Base-by-base conservation (phyloP, 2,329 filamentous ascomycete species). In the Trichoderma pleuroti region DNA sequence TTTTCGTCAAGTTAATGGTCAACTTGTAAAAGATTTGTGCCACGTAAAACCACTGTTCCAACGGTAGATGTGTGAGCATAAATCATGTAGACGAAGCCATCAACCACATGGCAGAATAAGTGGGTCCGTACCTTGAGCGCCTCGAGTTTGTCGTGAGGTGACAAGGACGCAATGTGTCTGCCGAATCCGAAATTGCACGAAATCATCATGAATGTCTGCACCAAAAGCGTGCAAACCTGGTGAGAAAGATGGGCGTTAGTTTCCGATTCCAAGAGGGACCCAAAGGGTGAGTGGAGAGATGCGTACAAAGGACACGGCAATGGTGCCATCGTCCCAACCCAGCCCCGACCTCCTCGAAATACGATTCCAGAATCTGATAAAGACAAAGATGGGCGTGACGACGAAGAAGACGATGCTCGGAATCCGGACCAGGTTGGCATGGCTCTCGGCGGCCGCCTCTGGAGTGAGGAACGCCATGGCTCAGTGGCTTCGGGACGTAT, bases 11-110 rank as follows among this genome's bases (percentile, higher is more conserved):
- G 74, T 85, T 86, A 71, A 87, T 84, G 54, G 84, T 84, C 72
- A 86, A 76, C 73, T 87, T 87, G 77, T 88, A 88, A 71, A 85
- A 84, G 65, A 85, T 82, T 73, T 87, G 85, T 3, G 84, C 81
- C 30, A 85, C 76, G 72, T 84, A 87, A 75, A 86, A 87, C 24
- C 83, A 75, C 85, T 87, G 46, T 54, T 61, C 18, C 36, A 54
- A 52, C 28, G 16, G 8, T 4, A 32, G 7, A 46, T 46, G 14
- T 46, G 54, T 57, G 26, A 67, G 54, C 36, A 32, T n/a, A 16
- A 16, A 10, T n/a, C 28, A 34, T 32, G 26, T n/a, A 16, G 12
- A 24, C 5, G 24, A 52, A 67, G 5, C 12, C 34, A 8, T n/a
- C n/a, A n/a, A n/a, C n/a, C n/a, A n/a, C n/a, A 21, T 10, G 5